A percentile compares a stretch with the other conserved stretches of the same genome.
Evolutionary conservation across 169 alveolate genomes (phyloP).

Genomic region (Plasmodium knowlesi): DNA sequence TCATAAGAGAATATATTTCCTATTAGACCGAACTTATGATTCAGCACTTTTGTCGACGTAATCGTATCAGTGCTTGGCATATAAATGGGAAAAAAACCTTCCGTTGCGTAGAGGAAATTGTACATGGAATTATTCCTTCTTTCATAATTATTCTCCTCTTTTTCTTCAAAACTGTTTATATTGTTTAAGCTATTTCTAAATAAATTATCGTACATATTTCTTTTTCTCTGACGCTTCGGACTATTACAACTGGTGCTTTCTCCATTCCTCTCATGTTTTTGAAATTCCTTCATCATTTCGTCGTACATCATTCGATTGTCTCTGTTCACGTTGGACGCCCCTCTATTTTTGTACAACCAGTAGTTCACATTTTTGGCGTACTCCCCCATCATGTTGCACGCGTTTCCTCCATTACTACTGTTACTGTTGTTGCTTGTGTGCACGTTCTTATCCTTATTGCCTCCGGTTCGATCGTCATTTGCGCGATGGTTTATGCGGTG

Average conservation of each 20-base stretch:
- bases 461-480: background rate
- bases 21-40: conserved; percentile 75
- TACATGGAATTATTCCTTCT: background rate
- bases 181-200: background rate
- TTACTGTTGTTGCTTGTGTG: background rate
- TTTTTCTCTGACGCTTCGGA: background rate
- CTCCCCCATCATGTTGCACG: background rate
- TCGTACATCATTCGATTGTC: background rate
- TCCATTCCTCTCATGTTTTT: background rate
- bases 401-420: background rate
- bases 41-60: conserved; percentile 66
- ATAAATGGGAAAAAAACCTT: conserved; percentile 46
- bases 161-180: background rate
- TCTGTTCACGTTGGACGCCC: background rate
- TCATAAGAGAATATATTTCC: conserved; percentile 77
- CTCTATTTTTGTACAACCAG: conserved; percentile 13
- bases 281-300: conserved; percentile 18
- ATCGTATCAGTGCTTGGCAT: conserved; percentile 63
- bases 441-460: background rate
- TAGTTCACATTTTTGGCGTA: conserved; percentile 18
- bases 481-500: background rate
- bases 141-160: background rate
- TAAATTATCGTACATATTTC: background rate
- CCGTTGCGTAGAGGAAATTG: conserved; percentile 61
- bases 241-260: background rate